Evolutionary conservation across 495 filamentous ascomycete genomes (phyloP).

Genomic region (Penicillium antarcticum): DNA sequence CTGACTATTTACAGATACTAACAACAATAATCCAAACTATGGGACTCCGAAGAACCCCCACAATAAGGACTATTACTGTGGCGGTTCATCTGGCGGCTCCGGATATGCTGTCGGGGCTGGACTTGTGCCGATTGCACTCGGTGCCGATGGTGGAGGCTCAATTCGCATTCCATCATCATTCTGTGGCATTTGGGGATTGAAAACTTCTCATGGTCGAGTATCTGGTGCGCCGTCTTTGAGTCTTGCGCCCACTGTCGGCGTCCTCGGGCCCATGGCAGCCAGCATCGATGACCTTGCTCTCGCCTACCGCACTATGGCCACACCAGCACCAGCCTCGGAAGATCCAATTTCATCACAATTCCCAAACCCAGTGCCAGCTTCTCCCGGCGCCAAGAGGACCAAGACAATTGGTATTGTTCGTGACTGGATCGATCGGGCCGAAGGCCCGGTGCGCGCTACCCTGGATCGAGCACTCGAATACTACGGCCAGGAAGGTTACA

Average conservation of each 20-base stretch:
- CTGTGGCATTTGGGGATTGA: slow-evolving; percentile 86
- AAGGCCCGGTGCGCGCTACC: slow-evolving; percentile 55
- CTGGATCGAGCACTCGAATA: slow-evolving; percentile 60
- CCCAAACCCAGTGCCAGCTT: slow-evolving; percentile 36
- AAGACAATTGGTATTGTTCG: slow-evolving; percentile 67
- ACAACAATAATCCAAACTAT: slow-evolving; percentile 75
- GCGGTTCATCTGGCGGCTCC: slow-evolving; percentile 83
- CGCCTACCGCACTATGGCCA: slow-evolving; percentile 72
- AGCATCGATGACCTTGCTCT: slow-evolving; percentile 80
- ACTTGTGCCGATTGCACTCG: slow-evolving; percentile 76
- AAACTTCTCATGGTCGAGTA: slow-evolving; percentile 76
- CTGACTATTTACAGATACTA: slow-evolving; percentile 54
- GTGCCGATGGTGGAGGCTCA: slow-evolving; percentile 83
- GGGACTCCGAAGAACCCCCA: slow-evolving; percentile 86
- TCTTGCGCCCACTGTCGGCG: slow-evolving; percentile 60
- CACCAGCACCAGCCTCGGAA: slow-evolving; percentile 56
- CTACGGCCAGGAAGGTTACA: slow-evolving; percentile 61
- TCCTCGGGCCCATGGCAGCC: slow-evolving; percentile 72
- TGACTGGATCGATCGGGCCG: slow-evolving; percentile 71
- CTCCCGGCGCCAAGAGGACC: slow-evolving; percentile 26
- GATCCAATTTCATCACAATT: slow-evolving; percentile 50
- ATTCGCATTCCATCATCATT: slow-evolving; percentile 78
- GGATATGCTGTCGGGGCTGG: slow-evolving; percentile 76
- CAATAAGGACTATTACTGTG: slow-evolving; percentile 76
- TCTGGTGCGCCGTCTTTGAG: slow-evolving; percentile 58